These are phyloP conservation scores for Mimosa pudica DNA, from an alignment of 306 rosid genomes.

Conservation along the genomic window DNA sequence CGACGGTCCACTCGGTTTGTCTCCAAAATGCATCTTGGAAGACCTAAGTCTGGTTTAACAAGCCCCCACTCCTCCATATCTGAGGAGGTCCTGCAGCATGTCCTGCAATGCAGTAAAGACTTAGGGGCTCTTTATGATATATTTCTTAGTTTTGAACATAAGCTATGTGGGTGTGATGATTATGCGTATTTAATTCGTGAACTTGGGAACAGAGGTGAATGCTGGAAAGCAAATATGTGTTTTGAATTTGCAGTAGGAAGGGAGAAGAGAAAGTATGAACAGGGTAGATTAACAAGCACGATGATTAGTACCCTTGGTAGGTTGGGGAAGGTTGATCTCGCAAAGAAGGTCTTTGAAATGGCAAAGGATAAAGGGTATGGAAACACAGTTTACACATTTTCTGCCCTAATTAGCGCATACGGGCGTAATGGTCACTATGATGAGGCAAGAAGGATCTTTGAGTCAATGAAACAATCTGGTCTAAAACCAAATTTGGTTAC, in stretches of 20 bases:
- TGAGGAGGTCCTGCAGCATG: slow-evolving; percentile 67
- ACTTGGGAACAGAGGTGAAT: slow-evolving; percentile 67
- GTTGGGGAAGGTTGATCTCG: slow-evolving; percentile 75
- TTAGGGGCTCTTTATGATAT: slow-evolving; percentile 49
- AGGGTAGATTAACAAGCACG: slow-evolving; percentile 76
- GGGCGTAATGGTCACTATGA: slow-evolving; percentile 69
- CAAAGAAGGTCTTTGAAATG: slow-evolving; percentile 56
- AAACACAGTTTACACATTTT: slow-evolving; percentile 71
- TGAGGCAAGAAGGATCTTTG: slow-evolving; percentile 60
- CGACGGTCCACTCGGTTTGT: slow-evolving; percentile 77
- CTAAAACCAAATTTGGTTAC: slow-evolving; percentile 83
- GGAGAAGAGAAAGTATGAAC: slow-evolving; percentile 55
- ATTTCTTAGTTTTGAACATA: slow-evolving; percentile 54
- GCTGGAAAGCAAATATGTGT: slow-evolving; percentile 54
- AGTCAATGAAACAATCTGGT: slow-evolving; percentile 65
- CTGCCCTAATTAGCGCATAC: slow-evolving; percentile 80
- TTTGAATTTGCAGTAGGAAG: slow-evolving; percentile 70
- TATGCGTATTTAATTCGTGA: slow-evolving; percentile 69
- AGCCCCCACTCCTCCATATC: slow-evolving; percentile 59
- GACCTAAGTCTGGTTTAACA: slow-evolving; percentile 55
- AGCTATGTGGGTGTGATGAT: slow-evolving; percentile 67
- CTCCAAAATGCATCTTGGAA: slow-evolving; percentile 76
- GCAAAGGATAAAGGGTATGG: slow-evolving; percentile 76
- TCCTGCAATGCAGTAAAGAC: slow-evolving; percentile 56
- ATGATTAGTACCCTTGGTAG: slow-evolving; percentile 92